A percentile compares a stretch with the other conserved stretches of the same genome.
Evolutionary conservation across 2,329 filamentous ascomycete genomes (phyloP).

Genomic region (Thielaviopsis musarum): DNA sequence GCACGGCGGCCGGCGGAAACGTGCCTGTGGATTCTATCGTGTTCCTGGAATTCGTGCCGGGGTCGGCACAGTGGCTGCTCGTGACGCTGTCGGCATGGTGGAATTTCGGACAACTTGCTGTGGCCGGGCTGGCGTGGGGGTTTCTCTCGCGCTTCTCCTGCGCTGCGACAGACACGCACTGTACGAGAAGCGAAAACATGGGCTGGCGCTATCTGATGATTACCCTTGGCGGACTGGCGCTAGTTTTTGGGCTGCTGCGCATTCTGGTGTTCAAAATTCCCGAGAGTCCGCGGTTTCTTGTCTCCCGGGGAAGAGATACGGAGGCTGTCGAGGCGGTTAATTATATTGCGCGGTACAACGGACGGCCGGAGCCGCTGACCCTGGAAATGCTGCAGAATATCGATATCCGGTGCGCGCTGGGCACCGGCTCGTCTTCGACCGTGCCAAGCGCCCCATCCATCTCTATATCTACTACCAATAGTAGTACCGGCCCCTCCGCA

Average conservation of each 20-base stretch:
- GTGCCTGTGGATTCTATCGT: constrained; percentile 35
- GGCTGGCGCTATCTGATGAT: constrained; percentile 32
- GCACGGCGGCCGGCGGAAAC: constrained; percentile 26
- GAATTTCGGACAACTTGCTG: constrained; percentile 34
- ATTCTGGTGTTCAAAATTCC: constrained; percentile 29
- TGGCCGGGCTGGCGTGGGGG: constrained; percentile 27
- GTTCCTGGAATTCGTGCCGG: constrained; percentile 33
- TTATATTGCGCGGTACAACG: constrained; percentile 26
- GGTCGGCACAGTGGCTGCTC: constrained; percentile 30
- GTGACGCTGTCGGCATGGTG: constrained; percentile 30
- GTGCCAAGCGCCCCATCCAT: constrained; percentile 16
- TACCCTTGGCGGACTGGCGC: constrained; percentile 26
- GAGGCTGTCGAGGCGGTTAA: constrained; percentile 32
- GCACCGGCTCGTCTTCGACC: constrained; percentile 14
- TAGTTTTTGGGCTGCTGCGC: constrained; percentile 26
- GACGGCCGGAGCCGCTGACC: constrained; percentile 20
- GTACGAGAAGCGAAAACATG: constrained; percentile 27
- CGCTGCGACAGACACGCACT: constrained; percentile 19
- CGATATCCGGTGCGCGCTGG: constrained; percentile 8
- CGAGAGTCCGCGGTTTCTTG: constrained; percentile 30
- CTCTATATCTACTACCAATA: too few species aligned
- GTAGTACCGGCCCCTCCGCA: too few species aligned
- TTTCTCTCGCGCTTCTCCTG: constrained; percentile 26
- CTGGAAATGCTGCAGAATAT: constrained; percentile 21
- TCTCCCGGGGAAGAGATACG: constrained; percentile 27